Percentiles rank a stretch among this genome's conserved stretches.
These are phyloP conservation scores for Rhodotorula sphaerocarpa DNA, from an alignment of 768 basidiomycete species.

Conservation along the genomic window DNA sequence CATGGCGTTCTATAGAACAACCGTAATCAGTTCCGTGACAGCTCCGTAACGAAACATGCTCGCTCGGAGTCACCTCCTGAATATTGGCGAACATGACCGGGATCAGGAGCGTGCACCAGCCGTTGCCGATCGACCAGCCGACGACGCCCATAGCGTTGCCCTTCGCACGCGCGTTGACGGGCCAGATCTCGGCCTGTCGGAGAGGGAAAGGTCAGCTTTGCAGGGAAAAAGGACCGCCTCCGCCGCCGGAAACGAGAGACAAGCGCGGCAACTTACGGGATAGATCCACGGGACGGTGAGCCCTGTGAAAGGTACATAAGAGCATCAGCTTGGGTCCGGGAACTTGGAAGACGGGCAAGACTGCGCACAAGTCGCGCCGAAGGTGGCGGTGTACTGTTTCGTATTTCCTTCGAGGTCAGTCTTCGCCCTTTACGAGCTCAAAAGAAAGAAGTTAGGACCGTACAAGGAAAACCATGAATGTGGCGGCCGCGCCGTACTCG, in stretches of 20 bases:
- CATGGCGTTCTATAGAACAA: neutral
- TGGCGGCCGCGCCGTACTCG: neutral
- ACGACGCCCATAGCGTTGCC: conserved; percentile 4
- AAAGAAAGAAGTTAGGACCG: neutral
- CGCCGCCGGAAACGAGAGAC: too few relatives aligned
- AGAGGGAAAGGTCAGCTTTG: neutral
- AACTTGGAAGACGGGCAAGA: neutral
- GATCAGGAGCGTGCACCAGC: conserved; percentile 4
- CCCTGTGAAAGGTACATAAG: neutral
- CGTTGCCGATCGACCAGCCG: conserved; percentile 11
- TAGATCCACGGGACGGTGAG: conserved; percentile 6
- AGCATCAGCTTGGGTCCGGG: neutral
- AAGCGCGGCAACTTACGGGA: neutral
- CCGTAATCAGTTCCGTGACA: neutral
- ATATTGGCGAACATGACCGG: conserved; percentile 9
- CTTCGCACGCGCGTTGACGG: neutral
- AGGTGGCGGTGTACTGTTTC: conserved; percentile 2
- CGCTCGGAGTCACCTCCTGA: neutral
- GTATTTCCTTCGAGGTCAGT: neutral
- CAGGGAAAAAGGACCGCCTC: neutral
- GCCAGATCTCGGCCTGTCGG: conserved; percentile 2
- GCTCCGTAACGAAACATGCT: neutral
- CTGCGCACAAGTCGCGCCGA: conserved; percentile 1
- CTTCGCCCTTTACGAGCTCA: neutral
- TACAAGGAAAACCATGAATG: conserved; percentile 8